Evolutionary conservation across 768 basidiomycete species (phyloP), one percentile per base, ranked within the genome.

Genomic region (Termitomyces sp.): DNA sequence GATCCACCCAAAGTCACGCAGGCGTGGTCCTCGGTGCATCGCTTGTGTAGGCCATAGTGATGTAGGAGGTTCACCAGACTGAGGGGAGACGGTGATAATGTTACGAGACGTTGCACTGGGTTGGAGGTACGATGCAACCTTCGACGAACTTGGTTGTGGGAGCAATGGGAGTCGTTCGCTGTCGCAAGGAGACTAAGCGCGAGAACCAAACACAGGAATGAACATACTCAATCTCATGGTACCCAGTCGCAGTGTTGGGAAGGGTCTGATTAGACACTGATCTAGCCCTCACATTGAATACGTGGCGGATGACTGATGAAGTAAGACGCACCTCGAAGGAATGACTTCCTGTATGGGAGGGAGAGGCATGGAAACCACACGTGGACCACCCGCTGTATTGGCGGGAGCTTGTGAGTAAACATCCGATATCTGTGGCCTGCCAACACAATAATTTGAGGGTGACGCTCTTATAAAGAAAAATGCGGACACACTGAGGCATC

Each of bases 1-100:
- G 47, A 81, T 74, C 90, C 90, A 92, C 3, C 91, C 91, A 19
- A 85, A 78, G 12, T 79, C 75, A 60, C 76, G 76, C 5, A 81
- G 72, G 3, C 72, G 69, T 17, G 71, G 73, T 14, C 61, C 54
- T 23, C 53, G 56, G 56, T 70, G 59, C 32, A 64, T 47, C 44
- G 65, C 56, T 43, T 62, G 68, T 56, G 63, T 32, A 50, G 57
- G 61, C 60, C 35, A 64, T 32, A 56, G 55, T 40, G 58, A 57
- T 23, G 60, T 56, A 21, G 67, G 54, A 1, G 63, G 59, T 2
- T 45, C 44, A 32, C 55, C 55, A 23, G 69, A 64, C 55, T 61
- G 67, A 53, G 52, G 70, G 47, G 63, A 68, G 30, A 66, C 57
- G 35, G 60, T 63, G 55, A 67, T 55, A n/a, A 58, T 40, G 21